Evolutionary conservation across 2,329 filamentous ascomycete genomes (phyloP), one percentile per base, ranked within the genome.

Genomic region (Zasmidium angulare): DNA sequence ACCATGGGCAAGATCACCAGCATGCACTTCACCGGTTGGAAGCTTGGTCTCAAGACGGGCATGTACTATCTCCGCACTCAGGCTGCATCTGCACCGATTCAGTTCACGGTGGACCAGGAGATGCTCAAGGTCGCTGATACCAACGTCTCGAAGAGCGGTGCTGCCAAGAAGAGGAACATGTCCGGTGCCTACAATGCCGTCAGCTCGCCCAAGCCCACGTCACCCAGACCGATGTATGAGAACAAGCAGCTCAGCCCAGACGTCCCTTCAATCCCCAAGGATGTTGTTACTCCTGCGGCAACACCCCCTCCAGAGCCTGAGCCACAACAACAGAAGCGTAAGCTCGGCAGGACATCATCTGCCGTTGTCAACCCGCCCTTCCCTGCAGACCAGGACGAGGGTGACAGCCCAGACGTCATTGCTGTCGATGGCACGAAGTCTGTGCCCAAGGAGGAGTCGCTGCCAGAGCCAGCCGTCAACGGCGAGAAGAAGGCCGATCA

Each of bases 61-160:
- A 98, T 99, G 95, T 99, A 99, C 87, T 99, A 99, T 80, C 88
- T 99, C 69, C 91, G 95, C 71, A 99, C 95, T 50, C 95, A 96
- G 87, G 95, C 95, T 64, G 95, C 95, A 36, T 93, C 93, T 19
- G 92, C 93, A 50, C 95, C 95, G 55, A 99, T 99, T 68, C 95
- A 99, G 78, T 99, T 99, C 82, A 99, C 95, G 3, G 95, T 99
- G 73, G 95, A 99, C 75, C 93, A 99, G 78, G 91, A 96, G 78
- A 90, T 91, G 58, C 87, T 99, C 69, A 91, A 92, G 81, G 86
- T 96, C 50, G 86, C 86, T 43, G 95, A 99, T 74, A 90, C 86
- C 66, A 90, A 89, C 69, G 81, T 93, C 50, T 86, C 88, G 66
- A 87, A 87, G 62, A 80, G 86, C 65, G 79, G 80, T 29, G 75